Percentiles rank a stretch among this genome's conserved stretches.
phyloP scores from a whole-genome alignment of 768 basidiomycete genomes.

The Kockovaella imperatae region DNA sequence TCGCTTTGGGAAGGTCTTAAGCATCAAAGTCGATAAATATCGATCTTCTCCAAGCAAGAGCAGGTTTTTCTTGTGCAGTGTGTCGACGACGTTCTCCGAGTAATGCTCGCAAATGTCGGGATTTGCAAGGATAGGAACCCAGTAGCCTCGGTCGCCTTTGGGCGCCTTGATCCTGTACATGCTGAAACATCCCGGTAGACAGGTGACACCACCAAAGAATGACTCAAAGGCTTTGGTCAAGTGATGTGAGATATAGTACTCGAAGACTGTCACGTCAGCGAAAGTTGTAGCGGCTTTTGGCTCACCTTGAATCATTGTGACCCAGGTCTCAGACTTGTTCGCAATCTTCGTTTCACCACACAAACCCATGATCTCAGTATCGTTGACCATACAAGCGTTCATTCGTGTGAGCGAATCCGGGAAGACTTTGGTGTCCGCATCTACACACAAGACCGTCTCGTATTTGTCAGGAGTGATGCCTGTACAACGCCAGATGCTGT shows the following conservation, averaged over 20 bases:
- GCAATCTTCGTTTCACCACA: constrained; percentile 99
- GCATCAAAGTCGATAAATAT: constrained; percentile 91
- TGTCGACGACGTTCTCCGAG: constrained; percentile 98
- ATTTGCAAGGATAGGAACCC: constrained; percentile 97
- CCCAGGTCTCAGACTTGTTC: constrained; percentile 96
- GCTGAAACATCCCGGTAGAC: constrained; percentile 97
- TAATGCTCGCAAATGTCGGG: constrained; percentile 98
- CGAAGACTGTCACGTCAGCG: constrained; percentile 63
- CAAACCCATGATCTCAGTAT: constrained; percentile 96
- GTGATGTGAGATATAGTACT: constrained; percentile 99
- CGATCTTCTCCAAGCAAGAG: constrained; percentile 97
- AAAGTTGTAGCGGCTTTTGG: constrained; percentile 8
- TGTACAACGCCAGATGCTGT: constrained; percentile 89
- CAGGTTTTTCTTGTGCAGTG: constrained; percentile 97
- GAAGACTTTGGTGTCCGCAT: constrained; percentile 98
- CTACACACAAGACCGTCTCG: constrained; percentile 89
- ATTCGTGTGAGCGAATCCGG: constrained; percentile 94
- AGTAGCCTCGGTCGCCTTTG: constrained; percentile 91
- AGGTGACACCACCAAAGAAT: constrained; percentile 98
- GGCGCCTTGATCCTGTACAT: constrained; percentile 99
- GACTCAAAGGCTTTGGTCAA: constrained; percentile 99
- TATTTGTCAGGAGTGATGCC: constrained; percentile 94
- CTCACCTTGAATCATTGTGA: constrained; percentile 99
- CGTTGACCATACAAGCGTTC: constrained; percentile 93
- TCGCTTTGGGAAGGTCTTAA: constrained; percentile 98